phyloP scores from a whole-genome alignment of 495 filamentous ascomycete genomes.

The Podospora didyma region DNA sequence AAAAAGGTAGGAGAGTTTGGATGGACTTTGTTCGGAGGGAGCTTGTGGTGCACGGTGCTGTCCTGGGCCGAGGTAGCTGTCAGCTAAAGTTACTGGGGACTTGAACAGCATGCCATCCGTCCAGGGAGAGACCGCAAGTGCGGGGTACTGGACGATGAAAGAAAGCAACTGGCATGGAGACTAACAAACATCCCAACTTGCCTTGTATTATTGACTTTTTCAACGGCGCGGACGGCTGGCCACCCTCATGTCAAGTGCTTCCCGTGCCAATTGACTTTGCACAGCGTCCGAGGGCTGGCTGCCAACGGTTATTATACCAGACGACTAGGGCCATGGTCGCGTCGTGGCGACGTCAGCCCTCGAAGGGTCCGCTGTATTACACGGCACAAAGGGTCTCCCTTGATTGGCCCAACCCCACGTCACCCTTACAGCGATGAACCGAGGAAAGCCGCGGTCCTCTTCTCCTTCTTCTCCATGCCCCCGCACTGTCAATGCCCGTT shows the following conservation, averaged over 20 bases:
- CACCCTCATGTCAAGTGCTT: too few relatives aligned
- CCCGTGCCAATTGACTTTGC: too few relatives aligned
- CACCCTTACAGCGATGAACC: conserved; percentile 21
- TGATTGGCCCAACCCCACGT: conserved; percentile 6
- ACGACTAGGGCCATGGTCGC: too few relatives aligned
- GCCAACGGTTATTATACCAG: neutral
- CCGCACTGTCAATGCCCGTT: conserved; percentile 9
- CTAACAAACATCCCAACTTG: neutral
- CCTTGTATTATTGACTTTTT: too few relatives aligned
- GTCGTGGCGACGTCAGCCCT: too few relatives aligned
- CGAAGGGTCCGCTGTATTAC: too few relatives aligned
- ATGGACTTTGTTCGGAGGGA: neutral
- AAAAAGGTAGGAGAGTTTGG: neutral
- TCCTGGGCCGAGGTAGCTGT: neutral
- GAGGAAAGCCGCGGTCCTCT: conserved; percentile 30
- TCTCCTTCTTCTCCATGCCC: conserved; percentile 10
- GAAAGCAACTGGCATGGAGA: too few relatives aligned
- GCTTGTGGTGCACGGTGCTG: neutral
- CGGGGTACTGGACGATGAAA: neutral
- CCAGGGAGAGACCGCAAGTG: neutral
- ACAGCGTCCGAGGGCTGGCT: too few relatives aligned
- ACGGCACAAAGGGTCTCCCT: too few relatives aligned
- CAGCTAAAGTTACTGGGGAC: neutral
- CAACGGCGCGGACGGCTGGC: too few relatives aligned
- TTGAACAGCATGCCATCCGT: too few relatives aligned